A percentile compares a stretch with the other conserved stretches of the same genome.
phyloP scores from a whole-genome alignment of 257 asterid genomes.

The Salvia hispanica region DNA sequence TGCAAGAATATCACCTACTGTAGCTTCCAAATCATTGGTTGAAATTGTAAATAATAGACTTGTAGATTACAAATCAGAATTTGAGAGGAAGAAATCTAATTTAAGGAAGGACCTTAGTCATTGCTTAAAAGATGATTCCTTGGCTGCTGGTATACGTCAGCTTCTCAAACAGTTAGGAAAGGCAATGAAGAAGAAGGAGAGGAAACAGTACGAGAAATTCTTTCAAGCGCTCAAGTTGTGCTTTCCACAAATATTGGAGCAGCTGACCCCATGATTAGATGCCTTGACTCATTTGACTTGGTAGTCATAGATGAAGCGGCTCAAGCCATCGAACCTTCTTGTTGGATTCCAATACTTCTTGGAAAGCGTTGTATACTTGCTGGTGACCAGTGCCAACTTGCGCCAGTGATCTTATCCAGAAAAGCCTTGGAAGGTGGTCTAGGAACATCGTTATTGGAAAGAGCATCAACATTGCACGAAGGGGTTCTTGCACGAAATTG shows the following conservation, averaged over 20 bases:
- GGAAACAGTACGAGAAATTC: conserved; percentile 83
- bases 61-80: conserved; percentile 69
- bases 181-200: conserved; percentile 87
- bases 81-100: conserved; percentile 86
- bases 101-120: conserved; percentile 81
- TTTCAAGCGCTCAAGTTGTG: conserved; percentile 82
- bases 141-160: conserved; percentile 98
- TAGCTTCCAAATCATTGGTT: conserved; percentile 81
- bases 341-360: conserved; percentile 93
- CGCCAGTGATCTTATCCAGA: conserved; percentile 92
- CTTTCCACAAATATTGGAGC: conserved; percentile 94
- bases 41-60: conserved; percentile 78
- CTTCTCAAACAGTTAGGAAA: conserved; percentile 93
- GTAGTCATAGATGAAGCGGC: conserved; percentile 94
- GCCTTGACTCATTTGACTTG: conserved; percentile 72
- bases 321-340: conserved; percentile 96
- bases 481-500: conserved; percentile 71
- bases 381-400: conserved; percentile 92
- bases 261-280: conserved; percentile 88
- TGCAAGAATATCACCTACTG: conserved; percentile 79
- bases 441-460: conserved; percentile 78
- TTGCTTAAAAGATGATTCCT: conserved; percentile 89
- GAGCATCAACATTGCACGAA: conserved; percentile 72
- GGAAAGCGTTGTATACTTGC: conserved; percentile 96
- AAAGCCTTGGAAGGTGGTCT: conserved; percentile 92